phyloP scores from a whole-genome alignment of 192 early-diverging fungal genomes.

The Dispira simplex region DNA sequence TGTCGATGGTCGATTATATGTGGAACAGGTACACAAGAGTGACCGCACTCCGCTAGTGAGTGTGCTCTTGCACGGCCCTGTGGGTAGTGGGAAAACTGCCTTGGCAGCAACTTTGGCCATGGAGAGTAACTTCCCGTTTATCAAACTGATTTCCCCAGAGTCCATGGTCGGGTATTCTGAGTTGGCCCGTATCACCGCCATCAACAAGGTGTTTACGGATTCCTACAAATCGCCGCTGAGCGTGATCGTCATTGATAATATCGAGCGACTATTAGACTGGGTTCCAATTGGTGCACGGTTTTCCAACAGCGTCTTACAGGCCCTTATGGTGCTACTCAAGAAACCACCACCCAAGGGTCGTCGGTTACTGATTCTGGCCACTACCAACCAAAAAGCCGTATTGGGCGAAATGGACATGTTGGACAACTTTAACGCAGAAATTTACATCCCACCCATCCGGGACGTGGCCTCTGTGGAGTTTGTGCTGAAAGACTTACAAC shows the following conservation, averaged over 20 bases:
- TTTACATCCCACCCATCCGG: slow-evolving; percentile 68
- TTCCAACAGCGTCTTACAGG: slow-evolving; percentile 85
- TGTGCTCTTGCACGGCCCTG: slow-evolving; percentile 72
- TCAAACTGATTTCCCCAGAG: slow-evolving; percentile 94
- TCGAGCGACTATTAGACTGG: slow-evolving; percentile 91
- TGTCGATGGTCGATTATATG: slow-evolving; percentile 37
- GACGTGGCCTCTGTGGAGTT: slow-evolving; percentile 49
- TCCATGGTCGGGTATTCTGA: slow-evolving; percentile 87
- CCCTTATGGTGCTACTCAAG: slow-evolving; percentile 83
- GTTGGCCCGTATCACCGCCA: slow-evolving; percentile 61
- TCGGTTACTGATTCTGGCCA: slow-evolving; percentile 79
- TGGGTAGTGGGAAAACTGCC: slow-evolving; percentile 87
- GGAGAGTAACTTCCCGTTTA: slow-evolving; percentile 83
- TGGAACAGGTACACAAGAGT: slow-evolving; percentile 63
- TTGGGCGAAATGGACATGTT: slow-evolving; percentile 77
- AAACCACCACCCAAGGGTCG: slow-evolving; percentile 74
- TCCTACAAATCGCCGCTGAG: slow-evolving; percentile 92
- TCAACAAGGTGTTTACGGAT: slow-evolving; percentile 94
- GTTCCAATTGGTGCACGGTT: slow-evolving; percentile 91
- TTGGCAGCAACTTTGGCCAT: slow-evolving; percentile 91
- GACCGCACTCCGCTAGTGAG: slow-evolving; percentile 81
- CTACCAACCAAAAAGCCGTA: slow-evolving; percentile 65
- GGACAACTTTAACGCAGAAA: slow-evolving; percentile 70
- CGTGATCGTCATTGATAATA: slow-evolving; percentile 85
- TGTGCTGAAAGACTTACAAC: slow-evolving; percentile 46